Conservation (phyloP, 345 rosid species). For the Iberis pinnata region DNA sequence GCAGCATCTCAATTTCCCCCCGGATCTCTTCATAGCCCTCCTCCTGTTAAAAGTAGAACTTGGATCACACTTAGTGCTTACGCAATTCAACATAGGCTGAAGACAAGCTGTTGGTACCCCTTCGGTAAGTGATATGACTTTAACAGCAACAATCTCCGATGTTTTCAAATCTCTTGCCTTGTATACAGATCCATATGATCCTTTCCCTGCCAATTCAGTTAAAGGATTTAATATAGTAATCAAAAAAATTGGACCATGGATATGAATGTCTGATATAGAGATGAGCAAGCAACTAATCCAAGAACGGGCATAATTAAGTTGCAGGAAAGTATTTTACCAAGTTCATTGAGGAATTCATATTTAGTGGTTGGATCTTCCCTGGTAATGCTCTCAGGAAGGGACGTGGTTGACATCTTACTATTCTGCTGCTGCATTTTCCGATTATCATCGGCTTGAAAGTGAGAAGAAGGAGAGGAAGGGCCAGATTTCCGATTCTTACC, state of each 20-base stretch:
- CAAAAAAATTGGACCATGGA: background rate
- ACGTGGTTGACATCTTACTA: slow-evolving; percentile 68
- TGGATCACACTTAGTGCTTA: slow-evolving; percentile 9
- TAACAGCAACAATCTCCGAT: slow-evolving; percentile 94
- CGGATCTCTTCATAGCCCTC: slow-evolving; percentile 98
- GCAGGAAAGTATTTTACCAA: slow-evolving; percentile 42
- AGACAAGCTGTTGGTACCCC: slow-evolving; percentile 50
- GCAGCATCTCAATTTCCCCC: slow-evolving; percentile 99
- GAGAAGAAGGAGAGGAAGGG: slow-evolving; percentile 38
- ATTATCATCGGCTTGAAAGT: slow-evolving; percentile 34
- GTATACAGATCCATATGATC: slow-evolving; percentile 95
- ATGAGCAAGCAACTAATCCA: background rate
- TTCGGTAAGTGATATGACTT: slow-evolving; percentile 85
- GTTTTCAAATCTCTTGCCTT: slow-evolving; percentile 92
- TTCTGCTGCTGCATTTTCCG: slow-evolving; percentile 37
- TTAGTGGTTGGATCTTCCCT: slow-evolving; percentile 88
- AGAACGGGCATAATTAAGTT: background rate
- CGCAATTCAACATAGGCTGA: slow-evolving; percentile 4
- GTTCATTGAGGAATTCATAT: slow-evolving; percentile 91
- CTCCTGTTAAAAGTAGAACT: slow-evolving; percentile 47
- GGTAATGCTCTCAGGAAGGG: slow-evolving; percentile 77
- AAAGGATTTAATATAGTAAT: slow-evolving; percentile 5
- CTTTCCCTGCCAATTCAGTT: slow-evolving; percentile 67
- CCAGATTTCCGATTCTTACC: slow-evolving; percentile 45
- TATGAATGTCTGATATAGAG: background rate